phyloP scores from a whole-genome alignment of 306 rosid species.

The Dicorynia guianensis region DNA sequence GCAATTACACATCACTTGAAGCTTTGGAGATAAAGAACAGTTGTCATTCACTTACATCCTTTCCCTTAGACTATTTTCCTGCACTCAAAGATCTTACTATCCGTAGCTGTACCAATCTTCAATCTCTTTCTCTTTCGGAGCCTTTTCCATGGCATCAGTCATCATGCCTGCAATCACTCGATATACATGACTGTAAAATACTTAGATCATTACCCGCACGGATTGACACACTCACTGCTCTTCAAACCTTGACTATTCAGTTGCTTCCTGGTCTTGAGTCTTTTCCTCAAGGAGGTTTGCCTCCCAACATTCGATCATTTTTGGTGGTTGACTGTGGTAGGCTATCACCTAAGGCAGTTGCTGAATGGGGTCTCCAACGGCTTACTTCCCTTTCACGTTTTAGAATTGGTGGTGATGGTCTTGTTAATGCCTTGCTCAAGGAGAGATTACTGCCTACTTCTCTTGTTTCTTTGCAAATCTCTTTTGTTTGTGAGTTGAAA shows the following conservation, averaged over 20 bases:
- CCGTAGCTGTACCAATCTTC: neutral
- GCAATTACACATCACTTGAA: neutral
- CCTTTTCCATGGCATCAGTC: neutral
- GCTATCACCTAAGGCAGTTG: neutral
- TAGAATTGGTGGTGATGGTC: neutral
- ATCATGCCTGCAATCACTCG: neutral
- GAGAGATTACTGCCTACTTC: neutral
- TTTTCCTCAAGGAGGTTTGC: neutral
- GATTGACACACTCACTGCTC: neutral
- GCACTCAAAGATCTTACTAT: neutral
- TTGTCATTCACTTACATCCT: conserved; percentile 1
- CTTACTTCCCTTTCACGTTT: neutral
- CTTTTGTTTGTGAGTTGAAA: neutral
- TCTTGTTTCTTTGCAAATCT: neutral
- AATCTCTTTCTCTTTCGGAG: neutral
- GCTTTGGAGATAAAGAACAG: neutral
- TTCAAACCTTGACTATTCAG: neutral
- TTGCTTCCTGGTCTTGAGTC: neutral
- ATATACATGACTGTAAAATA: neutral
- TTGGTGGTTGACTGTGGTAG: fast-evolving
- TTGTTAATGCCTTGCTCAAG: conserved; percentile 16
- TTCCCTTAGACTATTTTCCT: neutral
- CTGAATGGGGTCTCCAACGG: conserved; percentile 5
- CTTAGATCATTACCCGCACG: neutral
- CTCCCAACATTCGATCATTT: neutral